These are phyloP conservation scores for Symbiotaphrina buchneri DNA, from an alignment of 495 filamentous ascomycete species.

Conservation along the genomic window DNA sequence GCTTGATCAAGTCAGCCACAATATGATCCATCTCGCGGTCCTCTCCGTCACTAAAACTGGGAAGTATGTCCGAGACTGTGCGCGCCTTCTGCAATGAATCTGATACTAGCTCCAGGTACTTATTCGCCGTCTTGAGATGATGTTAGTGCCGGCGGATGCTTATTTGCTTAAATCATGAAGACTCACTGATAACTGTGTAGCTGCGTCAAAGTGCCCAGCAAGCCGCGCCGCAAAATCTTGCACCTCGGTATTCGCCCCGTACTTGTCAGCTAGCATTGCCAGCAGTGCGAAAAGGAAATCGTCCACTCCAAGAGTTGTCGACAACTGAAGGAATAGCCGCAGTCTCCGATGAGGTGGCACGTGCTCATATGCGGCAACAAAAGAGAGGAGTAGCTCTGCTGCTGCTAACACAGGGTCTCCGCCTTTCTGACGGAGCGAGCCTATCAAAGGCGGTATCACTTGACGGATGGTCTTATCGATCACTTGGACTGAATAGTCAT, in stretches of 20 bases:
- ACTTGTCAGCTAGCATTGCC: slow-evolving; percentile 49
- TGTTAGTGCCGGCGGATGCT: slow-evolving; percentile 4
- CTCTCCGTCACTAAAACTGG: slow-evolving; percentile 38
- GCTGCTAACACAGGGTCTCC: slow-evolving; percentile 54
- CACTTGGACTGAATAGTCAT: slow-evolving; percentile 88
- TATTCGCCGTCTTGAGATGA: slow-evolving; percentile 30
- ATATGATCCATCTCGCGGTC: slow-evolving; percentile 33
- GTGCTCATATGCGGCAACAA: slow-evolving; percentile 85
- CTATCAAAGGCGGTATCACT: slow-evolving; percentile 77
- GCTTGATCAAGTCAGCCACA: slow-evolving; percentile 34
- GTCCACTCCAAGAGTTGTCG: slow-evolving; percentile 57
- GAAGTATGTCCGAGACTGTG: slow-evolving; percentile 39
- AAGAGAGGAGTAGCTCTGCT: slow-evolving; percentile 72
- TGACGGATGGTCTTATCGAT: slow-evolving; percentile 75
- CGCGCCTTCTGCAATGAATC: slow-evolving; percentile 55
- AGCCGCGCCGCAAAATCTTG: slow-evolving; percentile 29
- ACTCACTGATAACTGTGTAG: slow-evolving; percentile 34
- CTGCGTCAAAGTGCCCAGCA: slow-evolving; percentile 29
- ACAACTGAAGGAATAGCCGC: slow-evolving; percentile 56
- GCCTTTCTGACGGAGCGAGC: slow-evolving; percentile 58
- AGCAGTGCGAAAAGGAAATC: slow-evolving; percentile 60
- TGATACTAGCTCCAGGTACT: slow-evolving; percentile 43
- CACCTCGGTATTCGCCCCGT: slow-evolving; percentile 26
- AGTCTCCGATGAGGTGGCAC: slow-evolving; percentile 68
- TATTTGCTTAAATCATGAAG: neutral